These are phyloP conservation scores for Aspergillus fumigatus DNA, from an alignment of 2,329 filamentous ascomycete genomes.

Conservation along the genomic window DNA sequence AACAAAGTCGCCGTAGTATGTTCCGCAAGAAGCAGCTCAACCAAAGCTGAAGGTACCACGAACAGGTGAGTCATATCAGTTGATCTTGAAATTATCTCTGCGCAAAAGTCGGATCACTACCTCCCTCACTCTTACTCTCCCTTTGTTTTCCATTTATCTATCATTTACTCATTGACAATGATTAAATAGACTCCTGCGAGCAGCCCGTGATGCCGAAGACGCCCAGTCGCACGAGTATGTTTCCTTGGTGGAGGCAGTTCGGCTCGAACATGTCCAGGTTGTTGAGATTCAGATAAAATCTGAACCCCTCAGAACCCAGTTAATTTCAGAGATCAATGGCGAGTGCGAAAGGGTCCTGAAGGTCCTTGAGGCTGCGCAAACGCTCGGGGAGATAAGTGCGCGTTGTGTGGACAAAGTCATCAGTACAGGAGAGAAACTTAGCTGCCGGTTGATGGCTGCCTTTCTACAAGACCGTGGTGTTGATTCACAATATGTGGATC, in stretches of 20 bases:
- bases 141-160: neutral
- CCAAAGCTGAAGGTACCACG: slow-evolving; percentile 91
- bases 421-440: slow-evolving; percentile 92
- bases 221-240: slow-evolving; percentile 57
- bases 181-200: slow-evolving; percentile 39
- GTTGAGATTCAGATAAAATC: slow-evolving; percentile 61
- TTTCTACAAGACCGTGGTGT: slow-evolving; percentile 76
- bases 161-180: slow-evolving; percentile 4
- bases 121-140: neutral
- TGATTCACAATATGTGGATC: slow-evolving; percentile 82
- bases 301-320: slow-evolving; percentile 51
- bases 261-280: slow-evolving; percentile 73
- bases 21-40: slow-evolving; percentile 89
- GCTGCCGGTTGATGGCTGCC: slow-evolving; percentile 84
- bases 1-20: slow-evolving; percentile 88
- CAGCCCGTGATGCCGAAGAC: slow-evolving; percentile 47
- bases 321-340: slow-evolving; percentile 63
- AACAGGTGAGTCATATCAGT: slow-evolving; percentile 67
- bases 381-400: slow-evolving; percentile 65
- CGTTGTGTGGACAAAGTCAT: slow-evolving; percentile 82
- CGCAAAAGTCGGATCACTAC: neutral
- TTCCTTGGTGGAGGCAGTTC: slow-evolving; percentile 73
- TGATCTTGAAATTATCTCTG: neutral
- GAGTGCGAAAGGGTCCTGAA: slow-evolving; percentile 80
- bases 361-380: slow-evolving; percentile 62